Evolutionary conservation across 352 stramenopile species (phyloP).

Genomic region (Phytophthora sojae): DNA sequence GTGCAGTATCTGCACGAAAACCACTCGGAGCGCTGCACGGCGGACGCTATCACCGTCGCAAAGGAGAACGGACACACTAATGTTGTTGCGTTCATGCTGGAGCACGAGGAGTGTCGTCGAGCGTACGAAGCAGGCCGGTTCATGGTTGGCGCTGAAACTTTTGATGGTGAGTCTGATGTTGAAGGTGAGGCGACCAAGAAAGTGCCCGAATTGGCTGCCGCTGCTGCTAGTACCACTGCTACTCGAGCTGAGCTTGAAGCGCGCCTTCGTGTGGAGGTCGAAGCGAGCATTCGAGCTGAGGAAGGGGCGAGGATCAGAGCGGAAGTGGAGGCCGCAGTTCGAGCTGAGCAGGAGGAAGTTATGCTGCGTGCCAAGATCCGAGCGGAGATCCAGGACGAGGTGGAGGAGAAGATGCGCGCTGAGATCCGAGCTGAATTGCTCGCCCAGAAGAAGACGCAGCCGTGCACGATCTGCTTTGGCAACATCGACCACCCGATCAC

Average conservation of each 20-base stretch:
- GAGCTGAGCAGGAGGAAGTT: conserved; percentile 21
- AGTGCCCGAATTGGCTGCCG: background rate
- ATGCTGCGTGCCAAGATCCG: conserved; percentile 18
- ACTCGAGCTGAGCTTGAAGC: conserved; percentile 9
- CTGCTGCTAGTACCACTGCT: background rate
- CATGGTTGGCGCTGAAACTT: background rate
- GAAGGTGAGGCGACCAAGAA: background rate
- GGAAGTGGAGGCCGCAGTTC: conserved; percentile 15
- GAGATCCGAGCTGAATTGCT: conserved; percentile 26
- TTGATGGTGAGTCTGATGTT: background rate
- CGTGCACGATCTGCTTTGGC: conserved; percentile 25
- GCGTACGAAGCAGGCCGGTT: conserved; percentile 14
- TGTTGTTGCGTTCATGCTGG: conserved; percentile 10
- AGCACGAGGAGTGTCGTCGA: conserved; percentile 14
- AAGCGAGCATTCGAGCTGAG: conserved; percentile 21
- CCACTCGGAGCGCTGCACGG: conserved; percentile 7
- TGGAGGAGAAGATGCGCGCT: conserved; percentile 25
- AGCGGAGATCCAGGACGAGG: conserved; percentile 24
- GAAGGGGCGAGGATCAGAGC: conserved; percentile 22
- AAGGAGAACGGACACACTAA: conserved; percentile 6
- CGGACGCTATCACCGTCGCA: background rate
- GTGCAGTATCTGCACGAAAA: conserved; percentile 25
- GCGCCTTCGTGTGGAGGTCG: conserved; percentile 17
- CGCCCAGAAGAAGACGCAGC: conserved; percentile 12
- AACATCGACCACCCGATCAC: conserved; percentile 9